phyloP scores from a whole-genome alignment of 331 rosid genomes.

The Acacia concinna region DNA sequence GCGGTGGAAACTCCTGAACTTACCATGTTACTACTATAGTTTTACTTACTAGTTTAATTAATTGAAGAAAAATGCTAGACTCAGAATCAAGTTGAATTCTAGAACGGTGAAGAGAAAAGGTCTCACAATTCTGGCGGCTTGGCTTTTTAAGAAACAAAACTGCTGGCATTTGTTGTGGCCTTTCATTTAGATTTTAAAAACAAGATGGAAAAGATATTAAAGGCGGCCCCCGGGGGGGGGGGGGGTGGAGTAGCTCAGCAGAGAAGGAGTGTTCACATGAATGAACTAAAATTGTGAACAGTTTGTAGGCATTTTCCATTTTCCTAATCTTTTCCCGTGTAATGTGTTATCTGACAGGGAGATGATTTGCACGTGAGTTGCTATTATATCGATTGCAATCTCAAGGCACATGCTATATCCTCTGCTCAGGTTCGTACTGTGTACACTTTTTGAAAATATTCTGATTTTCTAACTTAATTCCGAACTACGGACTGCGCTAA shows the following conservation, averaged over 20 bases:
- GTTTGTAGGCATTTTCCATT: slow-evolving; percentile 8
- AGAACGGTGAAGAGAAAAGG: background rate
- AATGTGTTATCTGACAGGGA: slow-evolving; percentile 54
- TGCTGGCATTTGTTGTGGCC: background rate
- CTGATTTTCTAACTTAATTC: slow-evolving; percentile 7
- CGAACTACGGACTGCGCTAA: slow-evolving; percentile 8
- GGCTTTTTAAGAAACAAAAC: background rate
- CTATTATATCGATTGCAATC: slow-evolving; percentile 74
- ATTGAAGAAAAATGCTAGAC: background rate
- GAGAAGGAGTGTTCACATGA: background rate
- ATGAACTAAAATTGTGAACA: background rate
- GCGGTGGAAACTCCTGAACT: background rate
- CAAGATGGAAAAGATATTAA: background rate
- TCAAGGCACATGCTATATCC: slow-evolving; percentile 82
- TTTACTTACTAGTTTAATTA: background rate
- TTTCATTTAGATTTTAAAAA: background rate
- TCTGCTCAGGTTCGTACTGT: slow-evolving; percentile 73
- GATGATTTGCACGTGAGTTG: slow-evolving; percentile 81
- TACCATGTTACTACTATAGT: background rate
- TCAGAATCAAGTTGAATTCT: background rate
- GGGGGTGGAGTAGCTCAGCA: background rate
- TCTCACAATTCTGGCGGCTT: background rate
- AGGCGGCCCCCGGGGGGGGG: too few species aligned
- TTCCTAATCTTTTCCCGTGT: slow-evolving; percentile 8
- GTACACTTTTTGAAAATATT: slow-evolving; percentile 4